Evolutionary conservation across 2,329 filamentous ascomycete species (phyloP), one percentile per base, ranked within the genome.

Genomic region (Fusarium coffeatum): DNA sequence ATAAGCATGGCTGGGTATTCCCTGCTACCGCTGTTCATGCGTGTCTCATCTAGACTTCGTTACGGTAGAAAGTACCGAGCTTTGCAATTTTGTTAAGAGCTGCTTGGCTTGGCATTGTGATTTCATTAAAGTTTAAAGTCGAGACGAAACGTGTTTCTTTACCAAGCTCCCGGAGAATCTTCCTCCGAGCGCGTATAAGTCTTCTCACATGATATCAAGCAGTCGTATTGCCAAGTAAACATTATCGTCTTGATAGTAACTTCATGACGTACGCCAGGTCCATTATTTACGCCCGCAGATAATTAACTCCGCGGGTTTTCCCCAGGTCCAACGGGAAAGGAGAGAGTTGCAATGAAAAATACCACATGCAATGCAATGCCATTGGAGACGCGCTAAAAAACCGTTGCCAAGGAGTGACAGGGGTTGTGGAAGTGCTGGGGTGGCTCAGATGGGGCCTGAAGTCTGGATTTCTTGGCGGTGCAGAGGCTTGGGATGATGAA

Each of bases 381-480:
- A 37, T n/a, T 37, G 18, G 34, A 12, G 34, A 37, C 18, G 16
- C 32, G 34, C 34, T n/a, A 37, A 16, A 27, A 48, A 59, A 20
- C 51, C 62, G 60, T 64, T 64, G 62, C 62, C 60, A 64, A 64
- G 62, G 27, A 15, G 13, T 34, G 40, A 55, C 53, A 30, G 37
- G 58, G 23, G 28, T 32, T 34, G 18, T 12, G n/a, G 3, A 37
- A 45, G 22, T 34, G 16, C 40, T 45, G 8, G 32, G 41, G 32
- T 40, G 59, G 43, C 59, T 64, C 27, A 64, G 59, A 64, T 40
- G 3, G 30, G 59, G 45, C 20, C 34, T 40, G 37, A 16, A 23
- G 45, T 58, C 61, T 64, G 25, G 61, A 64, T 28, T 59, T 16
- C 61, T 64, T 64, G 61, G 61, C 61, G 40, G 50, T 64, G 50